Percentiles rank a stretch among this genome's conserved stretches.
These are phyloP conservation scores for Cryomyces minteri DNA, from an alignment of 495 filamentous ascomycete species.

Conservation along the genomic window DNA sequence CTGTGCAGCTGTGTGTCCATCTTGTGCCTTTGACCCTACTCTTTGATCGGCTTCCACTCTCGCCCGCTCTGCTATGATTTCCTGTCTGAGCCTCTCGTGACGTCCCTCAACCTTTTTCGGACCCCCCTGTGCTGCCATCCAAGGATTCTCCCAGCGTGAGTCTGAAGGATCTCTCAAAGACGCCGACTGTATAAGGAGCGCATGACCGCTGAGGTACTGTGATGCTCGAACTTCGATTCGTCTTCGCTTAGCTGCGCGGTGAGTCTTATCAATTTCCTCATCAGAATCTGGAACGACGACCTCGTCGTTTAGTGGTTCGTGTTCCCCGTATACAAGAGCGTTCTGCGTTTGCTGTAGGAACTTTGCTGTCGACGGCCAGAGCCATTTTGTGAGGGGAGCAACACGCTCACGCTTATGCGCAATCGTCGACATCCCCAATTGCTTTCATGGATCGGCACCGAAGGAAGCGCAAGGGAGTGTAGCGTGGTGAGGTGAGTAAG, in stretches of 20 bases:
- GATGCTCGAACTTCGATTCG: conserved; percentile 40
- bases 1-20: neutral
- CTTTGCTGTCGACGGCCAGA: neutral
- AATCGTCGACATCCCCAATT: too few species aligned
- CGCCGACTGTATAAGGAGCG: conserved; percentile 41
- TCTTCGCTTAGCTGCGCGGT: conserved; percentile 30
- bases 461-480: neutral
- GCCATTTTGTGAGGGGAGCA: neutral
- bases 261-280: conserved; percentile 30
- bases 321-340: neutral
- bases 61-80: neutral
- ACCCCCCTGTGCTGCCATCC: conserved; percentile 14
- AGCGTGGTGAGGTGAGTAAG: neutral
- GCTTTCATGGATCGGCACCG: neutral
- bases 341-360: conserved; percentile 5
- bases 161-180: conserved; percentile 45
- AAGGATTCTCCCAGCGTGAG: conserved; percentile 45
- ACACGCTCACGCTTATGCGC: too few species aligned
- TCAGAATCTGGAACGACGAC: conserved; percentile 37
- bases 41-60: neutral
- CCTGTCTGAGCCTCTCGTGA: neutral
- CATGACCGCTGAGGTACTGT: conserved; percentile 37
- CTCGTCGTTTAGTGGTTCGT: conserved; percentile 7
- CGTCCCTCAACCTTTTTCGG: neutral
- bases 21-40: neutral